Evolutionary conservation across 129 eudicot genomes (phyloP).

Genomic region (Dittrichia graveolens): DNA sequence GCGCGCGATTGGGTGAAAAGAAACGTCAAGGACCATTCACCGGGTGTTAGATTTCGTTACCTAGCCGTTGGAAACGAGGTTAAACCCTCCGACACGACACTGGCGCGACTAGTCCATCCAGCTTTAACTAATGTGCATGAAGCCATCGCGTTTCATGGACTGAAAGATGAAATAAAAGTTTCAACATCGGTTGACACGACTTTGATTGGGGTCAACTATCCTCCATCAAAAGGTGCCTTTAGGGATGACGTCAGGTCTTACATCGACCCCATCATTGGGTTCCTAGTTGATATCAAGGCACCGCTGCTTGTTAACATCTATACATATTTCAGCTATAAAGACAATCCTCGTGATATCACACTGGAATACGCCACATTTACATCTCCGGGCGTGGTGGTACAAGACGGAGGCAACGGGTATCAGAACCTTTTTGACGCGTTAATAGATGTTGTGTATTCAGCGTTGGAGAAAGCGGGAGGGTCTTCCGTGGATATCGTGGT

Average conservation of each 20-base stretch:
- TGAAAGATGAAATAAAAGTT: slow-evolving; percentile 40
- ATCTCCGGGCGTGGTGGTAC: slow-evolving; percentile 29
- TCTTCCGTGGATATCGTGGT: slow-evolving; percentile 34
- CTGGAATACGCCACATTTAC: slow-evolving; percentile 38
- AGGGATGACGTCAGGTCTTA: slow-evolving; percentile 28
- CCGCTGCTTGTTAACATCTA: slow-evolving; percentile 43
- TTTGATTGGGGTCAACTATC: slow-evolving; percentile 29
- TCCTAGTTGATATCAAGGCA: slow-evolving; percentile 28
- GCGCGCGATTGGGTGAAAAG: slow-evolving; percentile 55
- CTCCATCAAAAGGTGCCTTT: slow-evolving; percentile 38
- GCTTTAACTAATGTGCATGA: slow-evolving; percentile 47
- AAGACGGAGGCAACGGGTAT: slow-evolving; percentile 38
- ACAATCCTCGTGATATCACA: slow-evolving; percentile 31
- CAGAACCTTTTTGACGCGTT: slow-evolving; percentile 42
- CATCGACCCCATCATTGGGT: slow-evolving; percentile 40
- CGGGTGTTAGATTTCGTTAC: slow-evolving; percentile 41
- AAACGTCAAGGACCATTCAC: slow-evolving; percentile 34
- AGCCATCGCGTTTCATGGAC: slow-evolving; percentile 42
- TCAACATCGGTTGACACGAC: slow-evolving; percentile 43
- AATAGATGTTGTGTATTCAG: slow-evolving; percentile 32
- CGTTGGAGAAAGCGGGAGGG: slow-evolving; percentile 33
- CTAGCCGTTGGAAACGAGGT: slow-evolving; percentile 70
- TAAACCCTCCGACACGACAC: slow-evolving; percentile 34
- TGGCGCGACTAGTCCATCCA: slow-evolving; percentile 45
- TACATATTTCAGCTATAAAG: slow-evolving; percentile 36